phyloP scores from a whole-genome alignment of 768 basidiomycete species.

The Boletus huronensis region DNA sequence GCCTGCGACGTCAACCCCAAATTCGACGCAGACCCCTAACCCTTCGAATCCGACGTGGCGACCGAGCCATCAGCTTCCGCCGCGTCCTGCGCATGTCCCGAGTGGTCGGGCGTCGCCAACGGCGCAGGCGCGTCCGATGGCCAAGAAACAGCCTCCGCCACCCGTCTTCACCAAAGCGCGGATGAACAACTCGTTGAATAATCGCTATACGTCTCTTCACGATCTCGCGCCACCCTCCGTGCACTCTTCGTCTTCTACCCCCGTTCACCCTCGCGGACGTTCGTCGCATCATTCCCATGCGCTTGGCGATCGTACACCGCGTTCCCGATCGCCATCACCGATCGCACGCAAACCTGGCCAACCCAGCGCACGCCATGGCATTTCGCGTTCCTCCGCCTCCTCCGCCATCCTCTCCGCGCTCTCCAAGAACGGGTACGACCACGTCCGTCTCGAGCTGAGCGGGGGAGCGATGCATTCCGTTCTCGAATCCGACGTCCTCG shows the following conservation, averaged over 20 bases:
- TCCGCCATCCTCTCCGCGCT: constrained; percentile 40
- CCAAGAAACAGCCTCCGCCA: constrained; percentile 24
- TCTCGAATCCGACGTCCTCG: constrained; percentile 62
- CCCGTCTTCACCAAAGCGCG: constrained; percentile 26
- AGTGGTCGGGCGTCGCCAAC: constrained; percentile 29
- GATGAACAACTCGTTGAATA: constrained; percentile 24
- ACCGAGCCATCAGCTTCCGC: constrained; percentile 27
- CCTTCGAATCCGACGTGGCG: constrained; percentile 20
- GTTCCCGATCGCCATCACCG: constrained; percentile 40
- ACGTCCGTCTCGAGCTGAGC: constrained; percentile 57
- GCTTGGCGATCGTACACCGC: constrained; percentile 21
- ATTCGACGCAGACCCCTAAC: constrained; percentile 25
- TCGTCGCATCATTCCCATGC: constrained; percentile 19
- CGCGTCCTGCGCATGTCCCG: constrained; percentile 25
- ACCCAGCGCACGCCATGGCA: constrained; percentile 23
- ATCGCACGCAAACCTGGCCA: constrained; percentile 39
- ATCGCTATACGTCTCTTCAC: constrained; percentile 21
- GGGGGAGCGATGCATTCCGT: constrained; percentile 46
- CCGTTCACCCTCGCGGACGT: constrained; percentile 28
- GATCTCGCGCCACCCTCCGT: constrained; percentile 17
- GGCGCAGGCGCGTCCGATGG: constrained; percentile 26
- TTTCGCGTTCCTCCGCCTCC: constrained; percentile 20
- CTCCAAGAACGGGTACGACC: constrained; percentile 59
- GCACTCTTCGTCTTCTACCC: constrained; percentile 37
- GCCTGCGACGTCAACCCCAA: constrained; percentile 25